These are phyloP conservation scores for Gymnopilus junonius DNA, from an alignment of 768 basidiomycete species.

Conservation along the genomic window DNA sequence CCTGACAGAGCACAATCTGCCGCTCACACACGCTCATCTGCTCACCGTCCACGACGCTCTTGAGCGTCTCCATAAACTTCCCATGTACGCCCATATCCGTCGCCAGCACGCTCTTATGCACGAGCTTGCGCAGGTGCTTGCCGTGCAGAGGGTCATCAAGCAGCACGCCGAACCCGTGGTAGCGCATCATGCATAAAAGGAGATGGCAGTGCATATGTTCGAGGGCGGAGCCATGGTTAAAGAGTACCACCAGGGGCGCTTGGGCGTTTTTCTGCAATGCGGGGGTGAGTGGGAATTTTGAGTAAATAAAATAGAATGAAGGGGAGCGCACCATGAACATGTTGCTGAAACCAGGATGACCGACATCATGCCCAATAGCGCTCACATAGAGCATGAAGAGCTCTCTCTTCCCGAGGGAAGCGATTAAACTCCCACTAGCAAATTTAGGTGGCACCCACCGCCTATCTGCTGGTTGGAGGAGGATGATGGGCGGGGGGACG, in stretches of 20 bases:
- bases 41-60: slow-evolving; percentile 48
- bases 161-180: slow-evolving; percentile 73
- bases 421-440: slow-evolving; percentile 42
- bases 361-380: slow-evolving; percentile 97
- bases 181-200: slow-evolving; percentile 77
- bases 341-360: slow-evolving; percentile 95
- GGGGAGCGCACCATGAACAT: slow-evolving; percentile 78
- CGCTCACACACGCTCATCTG: slow-evolving; percentile 45
- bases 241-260: slow-evolving; percentile 86
- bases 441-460: slow-evolving; percentile 43
- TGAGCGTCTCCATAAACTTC: slow-evolving; percentile 78
- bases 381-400: slow-evolving; percentile 86
- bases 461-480: slow-evolving; percentile 56
- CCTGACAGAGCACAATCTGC: slow-evolving; percentile 81
- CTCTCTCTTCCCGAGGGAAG: slow-evolving; percentile 66
- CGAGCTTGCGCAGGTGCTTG: slow-evolving; percentile 64
- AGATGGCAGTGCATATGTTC: slow-evolving; percentile 92
- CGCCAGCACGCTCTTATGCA: slow-evolving; percentile 84
- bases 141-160: slow-evolving; percentile 59
- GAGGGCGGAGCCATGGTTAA: slow-evolving; percentile 86
- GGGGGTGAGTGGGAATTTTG: not conserved
- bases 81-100: slow-evolving; percentile 96
- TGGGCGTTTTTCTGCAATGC: slow-evolving; percentile 84
- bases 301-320: slow-evolving; percentile 17
- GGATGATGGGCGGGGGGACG: slow-evolving; percentile 76